These are phyloP conservation scores for Ruellia speciosa DNA, from an alignment of 305 asterid species.

Conservation along the genomic window DNA sequence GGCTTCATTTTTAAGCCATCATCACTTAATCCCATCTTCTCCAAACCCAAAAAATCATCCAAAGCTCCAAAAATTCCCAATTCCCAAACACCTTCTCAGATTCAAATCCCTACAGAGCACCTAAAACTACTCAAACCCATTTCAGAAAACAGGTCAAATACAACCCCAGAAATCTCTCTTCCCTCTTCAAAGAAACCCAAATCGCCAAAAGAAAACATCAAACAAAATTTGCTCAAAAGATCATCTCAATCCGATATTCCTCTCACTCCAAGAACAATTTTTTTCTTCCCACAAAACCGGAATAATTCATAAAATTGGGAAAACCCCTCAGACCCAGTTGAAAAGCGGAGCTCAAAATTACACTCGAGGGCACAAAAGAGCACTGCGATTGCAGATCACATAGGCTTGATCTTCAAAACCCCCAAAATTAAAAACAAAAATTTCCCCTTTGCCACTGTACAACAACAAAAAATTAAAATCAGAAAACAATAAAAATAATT, in stretches of 20 bases:
- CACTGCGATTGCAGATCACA: constrained; percentile 40
- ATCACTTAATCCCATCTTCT: constrained; percentile 66
- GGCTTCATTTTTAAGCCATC: constrained; percentile 59
- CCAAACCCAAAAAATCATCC: constrained; percentile 40
- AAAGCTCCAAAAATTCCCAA: constrained; percentile 25
- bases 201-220: constrained; percentile 10
- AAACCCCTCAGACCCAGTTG: constrained; percentile 30
- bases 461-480: neutral
- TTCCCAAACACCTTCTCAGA: constrained; percentile 17
- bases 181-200: constrained; percentile 21
- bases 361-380: constrained; percentile 18
- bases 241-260: constrained; percentile 18
- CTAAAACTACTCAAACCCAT: constrained; percentile 27
- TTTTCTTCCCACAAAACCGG: neutral
- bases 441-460: neutral
- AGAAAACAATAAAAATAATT: neutral
- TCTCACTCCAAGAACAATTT: constrained; percentile 18
- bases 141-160: constrained; percentile 27
- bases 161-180: constrained; percentile 3
- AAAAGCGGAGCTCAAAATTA: constrained; percentile 24
- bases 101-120: constrained; percentile 19
- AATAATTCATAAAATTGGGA: constrained; percentile 11
- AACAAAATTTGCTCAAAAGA: constrained; percentile 16
- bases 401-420: constrained; percentile 27
- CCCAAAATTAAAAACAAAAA: neutral